Percentiles rank a stretch among this genome's conserved stretches.
These are phyloP conservation scores for Vickermania spadyakhi DNA, from an alignment of 208 protist species.

Conservation along the genomic window DNA sequence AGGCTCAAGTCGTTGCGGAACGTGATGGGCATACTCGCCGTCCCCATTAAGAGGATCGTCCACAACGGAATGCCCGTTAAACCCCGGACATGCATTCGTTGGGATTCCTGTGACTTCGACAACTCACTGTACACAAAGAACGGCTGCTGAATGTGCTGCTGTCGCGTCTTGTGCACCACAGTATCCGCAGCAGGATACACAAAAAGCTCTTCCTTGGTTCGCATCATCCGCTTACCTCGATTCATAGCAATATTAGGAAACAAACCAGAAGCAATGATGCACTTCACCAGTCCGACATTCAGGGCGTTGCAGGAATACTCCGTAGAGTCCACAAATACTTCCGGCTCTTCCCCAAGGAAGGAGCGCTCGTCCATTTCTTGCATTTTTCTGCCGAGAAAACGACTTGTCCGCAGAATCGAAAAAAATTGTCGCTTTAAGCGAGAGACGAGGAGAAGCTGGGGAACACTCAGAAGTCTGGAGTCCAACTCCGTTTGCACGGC, in stretches of 20 bases:
- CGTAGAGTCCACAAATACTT: conserved; percentile 58
- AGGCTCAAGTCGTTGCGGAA: conserved; percentile 52
- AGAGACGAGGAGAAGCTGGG: conserved; percentile 42
- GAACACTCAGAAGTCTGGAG: conserved; percentile 47
- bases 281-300: conserved; percentile 62
- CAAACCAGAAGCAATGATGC: conserved; percentile 37
- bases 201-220: conserved; percentile 38
- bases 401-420: conserved; percentile 33
- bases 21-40: conserved; percentile 27
- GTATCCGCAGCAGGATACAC: conserved; percentile 26
- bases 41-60: conserved; percentile 59
- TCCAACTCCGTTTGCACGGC: conserved; percentile 31
- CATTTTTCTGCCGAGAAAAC: conserved; percentile 22
- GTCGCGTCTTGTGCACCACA: conserved; percentile 29
- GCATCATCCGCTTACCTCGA: conserved; percentile 26
- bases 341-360: background rate
- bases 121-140: conserved; percentile 72
- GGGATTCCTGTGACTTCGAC: conserved; percentile 15
- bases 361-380: background rate
- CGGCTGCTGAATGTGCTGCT: conserved; percentile 28
- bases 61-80: conserved; percentile 55
- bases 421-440: conserved; percentile 72
- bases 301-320: conserved; percentile 36
- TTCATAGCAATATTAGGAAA: conserved; percentile 63
- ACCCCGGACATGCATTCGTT: conserved; percentile 23